Base-by-base conservation (phyloP, 1,284 basidiomycete genomes). In the Flammula alnicola region DNA sequence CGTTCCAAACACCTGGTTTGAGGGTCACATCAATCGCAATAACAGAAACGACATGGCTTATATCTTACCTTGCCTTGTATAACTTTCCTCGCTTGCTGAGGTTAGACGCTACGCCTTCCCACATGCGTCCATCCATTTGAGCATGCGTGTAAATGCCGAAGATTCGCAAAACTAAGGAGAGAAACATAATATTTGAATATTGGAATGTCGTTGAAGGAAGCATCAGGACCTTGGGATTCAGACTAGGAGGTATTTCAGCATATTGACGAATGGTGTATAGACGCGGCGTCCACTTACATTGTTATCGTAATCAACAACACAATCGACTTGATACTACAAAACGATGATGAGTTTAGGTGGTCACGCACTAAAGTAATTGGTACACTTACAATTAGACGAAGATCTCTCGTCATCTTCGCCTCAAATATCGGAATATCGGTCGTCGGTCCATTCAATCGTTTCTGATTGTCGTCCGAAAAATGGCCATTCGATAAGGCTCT, bases 391-490 rank as follows among this genome's bases (percentile, higher is more conserved):
- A 88, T 74, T 3, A 88, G 66, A 4, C 85, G 74, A 16, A 74
- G 66, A 58, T 86, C 83, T 0, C 75, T 56, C 1, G 81, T 83
- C 78, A 87, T 81, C 61, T 86, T 86, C 0, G 86, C 85, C 59
- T 86, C 84, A 46, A 76, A 88, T 6, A 88, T 77, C 0, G 85
- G 83, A 2, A 84, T 64, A 7, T 76, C 77, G 5, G 66, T 66
- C 25, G 68, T 63, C 0, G 68, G 51, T 0, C 75, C 76, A 25
- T 73, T 81, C 11, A 88, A 65, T 12, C 74, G 66, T 63, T 85
- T 87, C 55, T 87, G 83, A 52, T 88, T 88, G 53, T 86, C 81
- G 5, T 74, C 73, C 0, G 84, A 86, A 60, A 88, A 87, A 52
- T 83, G 77, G 0, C 86, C 85, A 6, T 78, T 76, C 0, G 84